Evolutionary conservation across 2,329 filamentous ascomycete species (phyloP), one percentile per base, ranked within the genome.

Genomic region (Ophioceras dolichostomum): DNA sequence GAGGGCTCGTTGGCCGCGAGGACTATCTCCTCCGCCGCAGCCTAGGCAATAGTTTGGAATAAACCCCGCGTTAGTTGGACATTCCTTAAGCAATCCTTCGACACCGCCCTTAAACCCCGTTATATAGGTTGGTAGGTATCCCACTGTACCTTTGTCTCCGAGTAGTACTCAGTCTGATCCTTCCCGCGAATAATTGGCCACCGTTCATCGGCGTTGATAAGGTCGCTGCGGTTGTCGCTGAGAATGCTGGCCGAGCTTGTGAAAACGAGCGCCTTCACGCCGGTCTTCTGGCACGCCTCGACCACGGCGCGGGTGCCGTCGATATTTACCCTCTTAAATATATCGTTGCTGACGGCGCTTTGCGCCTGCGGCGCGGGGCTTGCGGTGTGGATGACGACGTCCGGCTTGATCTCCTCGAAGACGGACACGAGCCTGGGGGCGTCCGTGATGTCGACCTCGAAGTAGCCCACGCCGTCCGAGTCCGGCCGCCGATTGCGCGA

Each of bases 341-440:
- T 60, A 14, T 72, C 68, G 45, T 79, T 67, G 49, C 68, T 59
- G 51, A 70, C 59, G 51, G 63, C 60, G 55, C 66, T 51, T 51
- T 57, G 58, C 60, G 71, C 62, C 54, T 73, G 69, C 41, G 64
- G 68, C 18, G 68, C 59, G 28, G 84, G 83, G 24, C 79, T 84
- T 16, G 89, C 91, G 2, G 88, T 94, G 60, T 98, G 89, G 51
- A 96, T 80, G 36, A 98, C 85, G 12, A 93, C 74, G 53, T 87
- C 78, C 16, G 89, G 88, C 49, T 71, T 73, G 38, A 78, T 67
- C 44, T 75, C 65, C 22, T 68, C 58, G 49, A 96, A 77, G 32
- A 85, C 61, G 27, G 68, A 63, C 29, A 71, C 56, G 44, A 91
- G 67, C 43, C 67, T 68, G 38, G 67, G 64, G 14, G 62, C 53